Evolutionary conservation across 2,329 filamentous ascomycete genomes (phyloP), one percentile per base, ranked within the genome.

Genomic region (Aspergillus tubingensis): DNA sequence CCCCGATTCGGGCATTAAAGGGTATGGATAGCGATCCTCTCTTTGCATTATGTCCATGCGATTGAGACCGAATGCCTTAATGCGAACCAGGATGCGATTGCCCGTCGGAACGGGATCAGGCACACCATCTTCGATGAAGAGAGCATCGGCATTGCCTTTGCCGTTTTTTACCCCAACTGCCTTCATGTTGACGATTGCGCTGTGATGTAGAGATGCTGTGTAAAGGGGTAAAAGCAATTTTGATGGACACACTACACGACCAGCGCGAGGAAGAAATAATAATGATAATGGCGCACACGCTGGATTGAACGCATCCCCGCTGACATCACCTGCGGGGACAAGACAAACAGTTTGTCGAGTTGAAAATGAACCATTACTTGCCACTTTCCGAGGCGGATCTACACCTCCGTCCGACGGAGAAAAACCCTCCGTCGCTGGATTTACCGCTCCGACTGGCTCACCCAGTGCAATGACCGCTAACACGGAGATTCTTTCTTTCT

Each of bases 41-140:
- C 50, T 30, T 19, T 53, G 50, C 30, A 53, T 53, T 5, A 53
- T 53, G 13, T 53, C 50, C 50, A 53, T 53, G 21, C 50, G 50
- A 30, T 53, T 53, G 11, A 53, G 30, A 13, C 50, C 50, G 8
- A 53, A 53, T 5, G 50, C 50, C 15, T 17, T 30, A 32, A 53
- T 53, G 19, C 36, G 30, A 5, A 53, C 32, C 27, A 53, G 36
- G 30, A 53, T 32, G 11, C 36, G 50, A 36, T 25, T 39, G 5
- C 30, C 19, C 7, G 15, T 15, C 8, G 50, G 50, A 36, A 53
- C 32, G 0, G 50, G 50, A 11, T 50, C 47, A 11, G 47, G 5
- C 15, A 50, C 15, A 15, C 44, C 44, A 2, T 50, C 47, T n/a
- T 50, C 47, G 47, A 50, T 30, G 25, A 50, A 50, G 47, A 50